Base-by-base conservation (phyloP, 768 basidiomycete genomes). In the Suillus weaverae region DNA sequence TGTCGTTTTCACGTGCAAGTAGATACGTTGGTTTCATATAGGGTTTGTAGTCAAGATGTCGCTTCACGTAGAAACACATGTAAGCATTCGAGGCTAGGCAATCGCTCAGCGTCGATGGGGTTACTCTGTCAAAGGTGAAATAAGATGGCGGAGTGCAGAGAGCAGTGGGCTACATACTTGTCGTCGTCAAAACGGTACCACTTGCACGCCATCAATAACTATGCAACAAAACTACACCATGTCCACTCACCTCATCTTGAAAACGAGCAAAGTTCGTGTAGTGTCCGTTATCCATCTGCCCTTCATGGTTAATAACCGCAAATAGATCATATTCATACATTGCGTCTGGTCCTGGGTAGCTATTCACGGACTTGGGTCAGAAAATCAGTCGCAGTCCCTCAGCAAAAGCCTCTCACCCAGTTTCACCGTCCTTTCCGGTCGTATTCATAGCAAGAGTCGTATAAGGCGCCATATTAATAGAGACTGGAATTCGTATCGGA, bases 161-260 rank as follows among this genome's bases (percentile, higher is more conserved):
- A 46, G 41, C 62, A 36, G 38, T 61, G 26, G 55, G 61, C 65
- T 41, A 74, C 86, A 74, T 70, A 93, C 91, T 93, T 97, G 70
- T 96, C 95, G 72, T 97, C 95, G 74, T 97, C 95, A 75, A 94
- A 95, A 30, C 89, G 89, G 78, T 92, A 97, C 94, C 94, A 98
- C 89, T 96, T 74, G 32, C 36, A 50, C 60, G 7, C 36, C 59
- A 62, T 48, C 30, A 62, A 51, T 26, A 41, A 0, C 20, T 36
- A 46, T 20, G 36, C 36, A 61, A 22, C 60, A 66, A 18, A 35
- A 65, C 26, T 60, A 43, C 43, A 20, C 4, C 14, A 41, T 39
- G 43, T 30, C n/a, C 33, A 79, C 89, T 66, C 68, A 93, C 91
- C 79, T 95, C 94, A 70, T 97, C 91, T 63, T 89, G 85, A 70